A percentile compares a stretch with the other conserved stretches of the same genome.
These are phyloP conservation scores for Barnettozyma sucrosica DNA, from an alignment of 805 yeast species.

Conservation along the genomic window DNA sequence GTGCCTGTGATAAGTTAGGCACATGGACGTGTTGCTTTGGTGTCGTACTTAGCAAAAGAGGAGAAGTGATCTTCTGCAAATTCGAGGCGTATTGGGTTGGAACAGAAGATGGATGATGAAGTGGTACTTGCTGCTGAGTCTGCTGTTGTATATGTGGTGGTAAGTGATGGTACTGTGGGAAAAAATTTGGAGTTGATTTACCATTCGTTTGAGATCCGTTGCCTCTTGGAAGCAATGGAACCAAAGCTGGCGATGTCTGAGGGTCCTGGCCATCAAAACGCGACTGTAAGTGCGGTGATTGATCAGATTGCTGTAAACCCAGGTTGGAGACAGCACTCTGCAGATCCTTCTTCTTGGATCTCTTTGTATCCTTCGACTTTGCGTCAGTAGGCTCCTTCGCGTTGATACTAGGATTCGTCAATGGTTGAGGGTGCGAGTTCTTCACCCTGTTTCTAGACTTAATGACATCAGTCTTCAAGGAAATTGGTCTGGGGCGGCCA, in stretches of 20 bases:
- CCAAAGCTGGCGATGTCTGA: slow-evolving; percentile 32
- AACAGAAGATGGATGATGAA: slow-evolving; percentile 57
- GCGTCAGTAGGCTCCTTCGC: slow-evolving; percentile 20
- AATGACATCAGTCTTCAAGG: slow-evolving; percentile 86
- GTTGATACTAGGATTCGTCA: background rate
- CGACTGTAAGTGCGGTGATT: background rate
- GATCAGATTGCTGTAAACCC: background rate
- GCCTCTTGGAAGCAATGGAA: slow-evolving; percentile 36
- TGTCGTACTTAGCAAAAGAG: slow-evolving; percentile 49
- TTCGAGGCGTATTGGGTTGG: slow-evolving; percentile 70
- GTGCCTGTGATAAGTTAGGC: slow-evolving; percentile 27
- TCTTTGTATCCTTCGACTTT: slow-evolving; percentile 18
- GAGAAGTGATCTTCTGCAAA: slow-evolving; percentile 57
- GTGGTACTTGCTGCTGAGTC: slow-evolving; percentile 24
- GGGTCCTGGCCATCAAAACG: slow-evolving; percentile 6
- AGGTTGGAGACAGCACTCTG: background rate
- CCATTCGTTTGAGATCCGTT: slow-evolving; percentile 8
- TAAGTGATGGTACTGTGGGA: slow-evolving; percentile 26
- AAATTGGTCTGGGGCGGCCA: slow-evolving; percentile 88
- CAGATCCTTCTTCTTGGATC: slow-evolving; percentile 5
- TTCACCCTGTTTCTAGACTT: slow-evolving; percentile 85
- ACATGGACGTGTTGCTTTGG: slow-evolving; percentile 30
- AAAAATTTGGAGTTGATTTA: slow-evolving; percentile 16
- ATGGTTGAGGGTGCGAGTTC: slow-evolving; percentile 28
- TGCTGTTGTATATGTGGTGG: slow-evolving; percentile 24